These are phyloP conservation scores for Ophiosphaerella herpotricha DNA, from an alignment of 2,329 filamentous ascomycete species.

Conservation along the genomic window DNA sequence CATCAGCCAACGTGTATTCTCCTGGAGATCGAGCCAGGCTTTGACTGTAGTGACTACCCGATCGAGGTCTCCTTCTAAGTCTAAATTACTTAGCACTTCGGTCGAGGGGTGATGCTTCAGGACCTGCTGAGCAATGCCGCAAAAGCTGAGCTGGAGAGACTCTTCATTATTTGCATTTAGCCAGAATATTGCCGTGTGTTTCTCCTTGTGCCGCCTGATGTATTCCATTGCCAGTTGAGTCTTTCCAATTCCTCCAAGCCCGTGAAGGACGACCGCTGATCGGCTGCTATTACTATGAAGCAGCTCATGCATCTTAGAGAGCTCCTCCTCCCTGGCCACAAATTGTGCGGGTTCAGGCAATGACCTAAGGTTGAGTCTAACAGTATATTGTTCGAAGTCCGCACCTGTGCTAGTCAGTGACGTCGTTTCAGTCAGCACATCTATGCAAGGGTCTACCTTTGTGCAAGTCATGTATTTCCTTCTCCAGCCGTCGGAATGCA, in stretches of 20 bases:
- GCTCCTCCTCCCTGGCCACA: neutral
- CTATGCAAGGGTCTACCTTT: too few relatives aligned
- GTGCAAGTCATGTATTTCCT: too few relatives aligned
- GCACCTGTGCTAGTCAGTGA: too few relatives aligned
- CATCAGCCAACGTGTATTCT: slow-evolving; percentile 48
- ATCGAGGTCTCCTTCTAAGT: slow-evolving; percentile 31
- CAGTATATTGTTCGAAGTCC: too few relatives aligned
- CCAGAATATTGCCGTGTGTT: slow-evolving; percentile 52
- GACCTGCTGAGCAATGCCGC: slow-evolving; percentile 33
- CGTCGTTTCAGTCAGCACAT: too few relatives aligned
- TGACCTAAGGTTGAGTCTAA: too few relatives aligned
- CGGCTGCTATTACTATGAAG: too few relatives aligned
- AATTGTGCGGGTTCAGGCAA: neutral
- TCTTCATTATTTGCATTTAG: slow-evolving; percentile 47
- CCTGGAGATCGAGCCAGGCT: slow-evolving; percentile 42
- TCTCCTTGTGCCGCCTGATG: slow-evolving; percentile 36
- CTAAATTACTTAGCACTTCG: slow-evolving; percentile 20
- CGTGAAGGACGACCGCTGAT: slow-evolving; percentile 7
- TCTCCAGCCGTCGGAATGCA: too few relatives aligned
- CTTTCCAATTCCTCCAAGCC: slow-evolving; percentile 25
- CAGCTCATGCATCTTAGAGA: neutral
- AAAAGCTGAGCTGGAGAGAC: slow-evolving; percentile 27
- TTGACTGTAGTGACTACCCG: slow-evolving; percentile 34
- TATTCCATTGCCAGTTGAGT: slow-evolving; percentile 38
- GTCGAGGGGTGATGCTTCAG: slow-evolving; percentile 22